Base-by-base conservation (phyloP, 2,329 filamentous ascomycete genomes). In the Fusarium compactum region DNA sequence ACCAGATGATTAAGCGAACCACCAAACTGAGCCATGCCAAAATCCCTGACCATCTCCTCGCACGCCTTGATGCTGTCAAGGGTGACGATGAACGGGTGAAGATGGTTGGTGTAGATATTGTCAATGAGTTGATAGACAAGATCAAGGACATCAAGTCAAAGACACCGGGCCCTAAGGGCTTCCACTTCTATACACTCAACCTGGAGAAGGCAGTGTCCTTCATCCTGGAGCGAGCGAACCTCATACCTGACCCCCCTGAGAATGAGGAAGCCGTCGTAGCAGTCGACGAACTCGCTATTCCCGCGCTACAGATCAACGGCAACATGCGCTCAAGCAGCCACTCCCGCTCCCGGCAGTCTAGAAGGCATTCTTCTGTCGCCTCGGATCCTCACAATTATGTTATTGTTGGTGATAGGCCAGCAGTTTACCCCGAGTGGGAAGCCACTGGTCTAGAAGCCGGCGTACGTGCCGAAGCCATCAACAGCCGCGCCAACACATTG, bases 161-260 rank as follows among this genome's bases (percentile, higher is more conserved):
- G 72, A 86, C 83, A 1, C 83, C 84, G 14, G 86, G 87, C 6
- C 91, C 89, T 22, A 86, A 90, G 74, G 96, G 96, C 8, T 97
- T 98, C 80, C 96, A 99, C 78, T 98, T 99, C 81, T 99, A 98
- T 81, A 98, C 96, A 0, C 85, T 99, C 54, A 99, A 99, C 78
- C 85, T 98, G 32, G 95, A 98, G 80, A 99, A 98, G 82, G 93
- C 94, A 0, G 95, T 99, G 5, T 93, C 95, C 0, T 96, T 98
- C 75, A 95, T 98, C 66, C 82, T 98, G 1, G 95, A 98, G 82
- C 86, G 92, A 60, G 93, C 92, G 29, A 83, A 91, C n/a, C 86
- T 99, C 58, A 97, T 98, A 58, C 92, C 93, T 8, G 84, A 87
- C 2, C 81, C 82, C 15, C 82, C 85, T 9, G 83, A 85, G n/a